Evolutionary conservation across 257 asterid genomes (phyloP).

Genomic region (Nicotiana obtusifolia): DNA sequence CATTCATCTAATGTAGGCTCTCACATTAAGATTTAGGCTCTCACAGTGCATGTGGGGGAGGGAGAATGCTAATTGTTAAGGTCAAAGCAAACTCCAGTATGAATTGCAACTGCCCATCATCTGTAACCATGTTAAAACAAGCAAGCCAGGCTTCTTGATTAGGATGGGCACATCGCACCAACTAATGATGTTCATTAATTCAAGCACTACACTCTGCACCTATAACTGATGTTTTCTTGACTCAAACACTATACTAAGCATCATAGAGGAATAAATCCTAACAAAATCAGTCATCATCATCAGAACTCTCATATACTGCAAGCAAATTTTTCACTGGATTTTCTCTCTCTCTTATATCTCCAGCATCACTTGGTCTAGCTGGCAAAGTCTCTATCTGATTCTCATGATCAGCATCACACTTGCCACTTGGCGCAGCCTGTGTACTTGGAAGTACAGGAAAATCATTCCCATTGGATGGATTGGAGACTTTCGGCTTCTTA

Average conservation of each 20-base stretch:
- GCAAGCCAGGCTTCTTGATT: background rate
- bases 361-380: conserved; percentile 22
- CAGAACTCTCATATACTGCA: conserved; percentile 76
- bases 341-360: conserved; percentile 27
- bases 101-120: background rate
- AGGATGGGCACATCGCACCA: background rate
- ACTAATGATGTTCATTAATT: background rate
- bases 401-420: conserved; percentile 20
- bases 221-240: background rate
- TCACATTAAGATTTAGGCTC: background rate
- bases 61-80: background rate
- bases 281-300: conserved; percentile 61
- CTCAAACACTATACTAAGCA: background rate
- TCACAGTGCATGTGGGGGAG: background rate
- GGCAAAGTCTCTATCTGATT: conserved; percentile 27
- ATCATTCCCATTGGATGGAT: conserved; percentile 25
- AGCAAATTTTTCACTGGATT: conserved; percentile 79
- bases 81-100: background rate
- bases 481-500: conserved; percentile 48
- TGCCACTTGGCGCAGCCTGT: conserved; percentile 29
- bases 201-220: background rate
- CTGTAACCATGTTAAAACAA: background rate
- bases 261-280: background rate
- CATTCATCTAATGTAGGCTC: background rate
- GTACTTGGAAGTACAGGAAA: conserved; percentile 19